Evolutionary conservation across 1,284 basidiomycete species (phyloP).

Genomic region (Ustilago nuda): DNA sequence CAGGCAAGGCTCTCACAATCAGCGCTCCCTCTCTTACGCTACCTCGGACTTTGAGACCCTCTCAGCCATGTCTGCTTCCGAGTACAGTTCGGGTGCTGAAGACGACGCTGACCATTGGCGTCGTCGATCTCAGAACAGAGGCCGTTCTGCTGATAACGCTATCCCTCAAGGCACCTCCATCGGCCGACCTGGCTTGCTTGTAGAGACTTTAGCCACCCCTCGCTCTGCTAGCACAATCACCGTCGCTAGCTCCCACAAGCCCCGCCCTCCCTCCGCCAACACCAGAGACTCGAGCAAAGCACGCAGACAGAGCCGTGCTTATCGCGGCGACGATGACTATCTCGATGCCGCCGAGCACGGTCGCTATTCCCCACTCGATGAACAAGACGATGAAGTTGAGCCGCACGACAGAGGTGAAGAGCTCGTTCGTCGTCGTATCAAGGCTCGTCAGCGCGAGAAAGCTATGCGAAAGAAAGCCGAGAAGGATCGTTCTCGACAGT

Average conservation of each 20-base stretch:
- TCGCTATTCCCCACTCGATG: slow-evolving; percentile 49
- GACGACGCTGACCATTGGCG: slow-evolving; percentile 42
- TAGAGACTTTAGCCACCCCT: slow-evolving; percentile 22
- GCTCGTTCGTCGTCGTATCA: slow-evolving; percentile 73
- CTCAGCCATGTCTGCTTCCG: slow-evolving; percentile 55
- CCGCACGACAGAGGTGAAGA: slow-evolving; percentile 73
- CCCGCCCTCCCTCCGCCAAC: slow-evolving; percentile 34
- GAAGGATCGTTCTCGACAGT: slow-evolving; percentile 51
- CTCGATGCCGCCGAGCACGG: slow-evolving; percentile 44
- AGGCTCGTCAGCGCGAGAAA: slow-evolving; percentile 70
- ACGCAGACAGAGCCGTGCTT: slow-evolving; percentile 39
- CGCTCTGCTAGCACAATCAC: slow-evolving; percentile 37
- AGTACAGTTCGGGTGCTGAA: slow-evolving; percentile 58
- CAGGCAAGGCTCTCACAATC: slow-evolving; percentile 40
- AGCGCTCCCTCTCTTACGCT: slow-evolving; percentile 56
- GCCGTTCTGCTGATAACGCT: slow-evolving; percentile 29
- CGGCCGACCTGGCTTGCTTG: slow-evolving; percentile 32
- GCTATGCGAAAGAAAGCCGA: slow-evolving; percentile 66
- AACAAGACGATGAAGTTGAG: slow-evolving; percentile 72
- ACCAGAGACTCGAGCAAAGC: slow-evolving; percentile 41
- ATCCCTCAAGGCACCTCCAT: slow-evolving; percentile 36
- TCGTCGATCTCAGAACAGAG: slow-evolving; percentile 25
- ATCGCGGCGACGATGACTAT: slow-evolving; percentile 38
- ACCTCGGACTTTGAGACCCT: slow-evolving; percentile 58
- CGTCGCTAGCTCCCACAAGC: slow-evolving; percentile 17